phyloP scores from a whole-genome alignment of 768 basidiomycete species.

The Suillus clintonianus region DNA sequence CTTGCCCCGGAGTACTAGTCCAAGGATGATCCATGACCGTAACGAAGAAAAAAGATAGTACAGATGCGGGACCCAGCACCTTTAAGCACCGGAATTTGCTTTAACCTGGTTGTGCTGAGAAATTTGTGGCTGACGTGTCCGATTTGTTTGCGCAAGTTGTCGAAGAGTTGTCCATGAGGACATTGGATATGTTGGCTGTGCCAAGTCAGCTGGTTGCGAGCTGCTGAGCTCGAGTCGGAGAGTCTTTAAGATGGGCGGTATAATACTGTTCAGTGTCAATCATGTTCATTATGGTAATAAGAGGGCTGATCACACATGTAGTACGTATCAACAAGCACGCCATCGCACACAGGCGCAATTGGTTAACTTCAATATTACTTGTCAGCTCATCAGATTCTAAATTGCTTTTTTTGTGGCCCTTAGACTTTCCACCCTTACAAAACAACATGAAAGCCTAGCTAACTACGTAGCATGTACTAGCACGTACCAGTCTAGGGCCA shows the following conservation, averaged over 20 bases:
- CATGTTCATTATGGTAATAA: background rate
- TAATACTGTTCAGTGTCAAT: background rate
- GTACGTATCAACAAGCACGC: background rate
- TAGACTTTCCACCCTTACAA: background rate
- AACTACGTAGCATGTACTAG: background rate
- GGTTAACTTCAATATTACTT: background rate
- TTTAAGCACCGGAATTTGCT: background rate
- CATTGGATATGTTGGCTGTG: background rate
- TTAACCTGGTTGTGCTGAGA: background rate
- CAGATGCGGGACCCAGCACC: constrained; percentile 2
- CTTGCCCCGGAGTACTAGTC: constrained; percentile 68
- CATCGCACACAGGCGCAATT: background rate
- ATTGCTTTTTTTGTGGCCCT: background rate
- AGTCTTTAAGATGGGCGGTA: background rate
- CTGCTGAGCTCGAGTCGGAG: background rate
- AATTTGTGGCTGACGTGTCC: constrained; percentile 15
- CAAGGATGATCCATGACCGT: constrained; percentile 72
- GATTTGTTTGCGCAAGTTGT: constrained; percentile 16
- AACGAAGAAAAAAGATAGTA: constrained; percentile 16
- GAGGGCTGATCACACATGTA: background rate
- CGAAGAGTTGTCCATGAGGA: background rate
- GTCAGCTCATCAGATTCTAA: background rate
- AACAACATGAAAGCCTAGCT: background rate
- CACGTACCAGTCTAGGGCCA: background rate
- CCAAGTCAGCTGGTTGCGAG: background rate